Evolutionary conservation across 2,329 filamentous ascomycete species (phyloP).

Genomic region (Fusarium nisikadoi): DNA sequence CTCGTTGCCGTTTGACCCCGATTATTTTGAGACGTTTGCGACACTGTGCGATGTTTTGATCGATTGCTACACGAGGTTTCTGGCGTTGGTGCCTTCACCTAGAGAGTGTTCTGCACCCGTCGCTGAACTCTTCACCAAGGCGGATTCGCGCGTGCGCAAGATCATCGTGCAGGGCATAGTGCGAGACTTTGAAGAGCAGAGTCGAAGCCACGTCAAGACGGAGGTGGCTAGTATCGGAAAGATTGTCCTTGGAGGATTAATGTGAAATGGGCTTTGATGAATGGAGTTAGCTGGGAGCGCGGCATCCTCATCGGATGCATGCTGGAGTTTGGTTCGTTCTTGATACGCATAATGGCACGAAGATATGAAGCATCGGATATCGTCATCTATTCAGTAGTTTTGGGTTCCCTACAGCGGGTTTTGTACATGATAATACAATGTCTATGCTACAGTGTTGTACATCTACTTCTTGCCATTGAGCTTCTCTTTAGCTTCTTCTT

Average conservation of each 20-base stretch:
- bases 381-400: slow-evolving; percentile 1
- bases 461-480: slow-evolving; percentile 16
- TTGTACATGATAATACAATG: slow-evolving; percentile 32
- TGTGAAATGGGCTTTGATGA: slow-evolving; percentile 57
- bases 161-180: slow-evolving; percentile 88
- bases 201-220: slow-evolving; percentile 76
- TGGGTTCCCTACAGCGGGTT: slow-evolving; percentile 20
- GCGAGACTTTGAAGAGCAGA: slow-evolving; percentile 92
- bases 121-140: slow-evolving; percentile 89
- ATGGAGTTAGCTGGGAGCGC: slow-evolving; percentile 37
- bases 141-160: slow-evolving; percentile 86
- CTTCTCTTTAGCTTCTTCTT: slow-evolving; percentile 59
- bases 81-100: slow-evolving; percentile 79
- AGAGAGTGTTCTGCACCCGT: slow-evolving; percentile 76
- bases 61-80: slow-evolving; percentile 85
- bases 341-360: slow-evolving; percentile 14
- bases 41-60: slow-evolving; percentile 96
- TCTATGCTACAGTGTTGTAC: slow-evolving; percentile 13
- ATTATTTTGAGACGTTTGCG: slow-evolving; percentile 96
- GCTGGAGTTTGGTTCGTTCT: slow-evolving; percentile 32
- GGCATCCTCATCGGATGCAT: slow-evolving; percentile 36
- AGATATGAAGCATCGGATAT: slow-evolving; percentile 22
- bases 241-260: slow-evolving; percentile 87
- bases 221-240: slow-evolving; percentile 89
- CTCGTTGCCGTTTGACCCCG: slow-evolving; percentile 91